A percentile compares a stretch with the other conserved stretches of the same genome.
These are phyloP conservation scores for Fusarium pseudoanthophilum DNA, from an alignment of 2,329 filamentous ascomycete genomes.

Conservation along the genomic window DNA sequence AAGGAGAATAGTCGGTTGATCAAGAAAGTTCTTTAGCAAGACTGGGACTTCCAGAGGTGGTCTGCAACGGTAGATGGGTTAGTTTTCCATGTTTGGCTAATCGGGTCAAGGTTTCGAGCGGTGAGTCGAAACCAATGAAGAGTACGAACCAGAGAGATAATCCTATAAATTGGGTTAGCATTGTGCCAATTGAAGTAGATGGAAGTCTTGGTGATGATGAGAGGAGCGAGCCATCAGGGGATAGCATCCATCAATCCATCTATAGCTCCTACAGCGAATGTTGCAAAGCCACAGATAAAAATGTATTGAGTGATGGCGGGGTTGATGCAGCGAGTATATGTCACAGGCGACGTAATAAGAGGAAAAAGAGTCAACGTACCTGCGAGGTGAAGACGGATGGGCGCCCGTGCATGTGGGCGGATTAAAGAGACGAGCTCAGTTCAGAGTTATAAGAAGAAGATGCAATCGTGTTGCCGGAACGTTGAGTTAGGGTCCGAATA, in stretches of 20 bases:
- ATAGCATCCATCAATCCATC: background rate
- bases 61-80: conserved; percentile 46
- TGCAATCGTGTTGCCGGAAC: conserved; percentile 19
- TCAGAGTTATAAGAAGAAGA: conserved; percentile 37
- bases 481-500: conserved; percentile 16
- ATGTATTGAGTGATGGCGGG: conserved; percentile 32
- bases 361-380: conserved; percentile 60
- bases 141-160: conserved; percentile 77
- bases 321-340: conserved; percentile 11
- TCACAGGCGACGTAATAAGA: conserved; percentile 8
- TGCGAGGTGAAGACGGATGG: conserved; percentile 88
- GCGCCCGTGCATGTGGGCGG: conserved; percentile 87
- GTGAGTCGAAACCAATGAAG: conserved; percentile 54
- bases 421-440: conserved; percentile 53
- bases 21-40: conserved; percentile 41
- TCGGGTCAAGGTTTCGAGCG: conserved; percentile 42
- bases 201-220: conserved; percentile 4
- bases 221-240: conserved; percentile 12
- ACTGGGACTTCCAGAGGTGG: conserved; percentile 57
- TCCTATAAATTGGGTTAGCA: conserved; percentile 66
- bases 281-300: conserved; percentile 22
- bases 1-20: conserved; percentile 22
- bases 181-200: conserved; percentile 36
- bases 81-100: conserved; percentile 20
- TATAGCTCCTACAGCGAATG: conserved; percentile 1